Base-by-base conservation (phyloP, 345 rosid species). In the Excoecaria agallocha region DNA sequence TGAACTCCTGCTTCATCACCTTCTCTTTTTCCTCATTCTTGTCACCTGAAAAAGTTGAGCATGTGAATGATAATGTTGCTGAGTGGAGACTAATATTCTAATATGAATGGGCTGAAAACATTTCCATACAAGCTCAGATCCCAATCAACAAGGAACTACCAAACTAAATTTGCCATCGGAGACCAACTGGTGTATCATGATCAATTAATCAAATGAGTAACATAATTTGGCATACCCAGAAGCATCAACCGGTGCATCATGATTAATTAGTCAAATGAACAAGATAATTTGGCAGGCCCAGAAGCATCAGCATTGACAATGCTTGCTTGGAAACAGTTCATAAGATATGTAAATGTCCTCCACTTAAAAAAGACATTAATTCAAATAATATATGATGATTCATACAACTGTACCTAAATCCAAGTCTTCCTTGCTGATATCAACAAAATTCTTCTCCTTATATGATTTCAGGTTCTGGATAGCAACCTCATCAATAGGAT, bases 401-500 rank as follows among this genome's bases (percentile, higher is more conserved):
- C 30, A 30, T 30, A 30, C 30, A 54, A 59, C 78, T 92, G 37
- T 78, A 88, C 99, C 98, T 80, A 95, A 64, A 81, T 95, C 98
- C 79, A 95, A 84, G 82, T 95, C 99, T 83, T 95, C 99, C 87
- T 93, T 95, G 94, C 94, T 91, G 78, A 95, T 91, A 81, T 95
- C 99, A 39, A 95, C 82, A 82, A 95, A 95, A 68, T 91, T 87
- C 87, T 93, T 95, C 76, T 95, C 97, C 86, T 95, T 93, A 89
- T 91, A 95, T 45, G 94, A 84, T 79, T 93, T 91, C 77, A 95
- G 82, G 77, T 84, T 93, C 84, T 95, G 98, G 81, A 95, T 71
- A 9, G 99, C 96, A 77, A 95, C 87, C 83, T 95, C 99, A 66
- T 95, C 98, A 16, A 95, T 93, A 66, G 99, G 94, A 80, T 95